Conservation (phyloP, 2,329 filamentous ascomycete genomes). For the Stachybotrys chlorohalonatus region DNA sequence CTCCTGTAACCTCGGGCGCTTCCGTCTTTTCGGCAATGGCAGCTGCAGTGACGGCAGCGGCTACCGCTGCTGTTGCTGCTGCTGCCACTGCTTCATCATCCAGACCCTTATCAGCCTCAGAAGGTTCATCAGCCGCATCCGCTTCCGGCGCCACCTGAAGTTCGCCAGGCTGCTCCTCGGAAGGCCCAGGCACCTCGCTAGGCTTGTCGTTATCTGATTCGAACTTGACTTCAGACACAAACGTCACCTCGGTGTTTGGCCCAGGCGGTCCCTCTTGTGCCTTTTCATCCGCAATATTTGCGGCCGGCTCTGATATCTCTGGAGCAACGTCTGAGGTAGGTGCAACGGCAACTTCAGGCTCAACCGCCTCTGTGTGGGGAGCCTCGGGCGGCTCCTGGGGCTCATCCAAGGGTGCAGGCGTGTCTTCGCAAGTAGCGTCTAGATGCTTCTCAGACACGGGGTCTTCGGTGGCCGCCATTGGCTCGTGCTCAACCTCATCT, state of each 20-base stretch:
- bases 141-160: background rate
- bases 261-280: background rate
- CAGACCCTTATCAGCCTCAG: background rate
- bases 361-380: background rate
- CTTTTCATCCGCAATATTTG: constrained; percentile 1
- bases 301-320: constrained; percentile 6
- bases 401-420: background rate
- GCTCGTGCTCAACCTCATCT: no score
- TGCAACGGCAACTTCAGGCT: constrained; percentile 2
- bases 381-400: constrained; percentile 5
- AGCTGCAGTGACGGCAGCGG: no score
- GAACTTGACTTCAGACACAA: background rate
- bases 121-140: background rate
- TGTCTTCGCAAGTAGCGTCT: background rate
- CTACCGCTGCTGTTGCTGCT: background rate
- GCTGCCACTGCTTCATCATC: background rate
- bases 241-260: background rate
- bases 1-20: background rate
- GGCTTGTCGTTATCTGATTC: no score
- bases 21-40: background rate
- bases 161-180: background rate
- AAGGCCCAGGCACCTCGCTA: no score
- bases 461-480: background rate
- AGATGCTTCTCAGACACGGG: background rate
- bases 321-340: constrained; percentile 3